Evolutionary conservation across 108 stramenopile genomes (phyloP), one percentile per base, ranked within the genome.

Genomic region (Schizochytrium sp.): DNA sequence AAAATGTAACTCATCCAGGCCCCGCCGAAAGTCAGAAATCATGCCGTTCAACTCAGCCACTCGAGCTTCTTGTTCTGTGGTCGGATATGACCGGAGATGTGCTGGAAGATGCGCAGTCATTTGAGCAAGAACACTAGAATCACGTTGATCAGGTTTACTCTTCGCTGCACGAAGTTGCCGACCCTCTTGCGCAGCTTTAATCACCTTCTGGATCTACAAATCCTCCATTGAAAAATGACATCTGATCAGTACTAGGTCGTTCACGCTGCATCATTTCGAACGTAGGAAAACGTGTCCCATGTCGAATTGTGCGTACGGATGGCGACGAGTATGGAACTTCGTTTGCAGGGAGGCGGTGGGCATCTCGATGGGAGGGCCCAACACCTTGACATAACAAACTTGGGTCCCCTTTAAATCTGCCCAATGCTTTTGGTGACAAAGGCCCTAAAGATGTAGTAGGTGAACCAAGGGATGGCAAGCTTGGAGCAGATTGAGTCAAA

Each of bases 31-130:
- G 50, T 10, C 47, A 0, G 76, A 47, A 5, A 83, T 10, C 76
- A 83, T 83, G 76, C 76, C 76, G 47, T 83, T 83, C 53, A 83
- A 55, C 53, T 83, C 76, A 10, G 76, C 76, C 5, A 83, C 76
- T 2, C 76, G 76, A 47, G 76, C 76, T 53, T 83, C 76, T 40
- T 83, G 76, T 40, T 83, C 76, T 0, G 76, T 83, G 1, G 76
- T 83, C 50, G 76, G 76, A 40, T 83, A 83, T 38, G 50, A 55
- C 28, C 53, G 76, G 10, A 83, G 28, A 2, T 83, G 76, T 7
- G 76, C 76, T 17, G 76, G 76, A 42, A 83, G 76, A 42, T 40
- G 49, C 50, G 64, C 64, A 8, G 42, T 38, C 64, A 69, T 69
- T 53, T 83, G 76, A 13, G 50, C 45, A 17, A 55, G 28, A 56